Percentiles rank a stretch among this genome's conserved stretches.
phyloP scores from a whole-genome alignment of 2,329 filamentous ascomycete genomes.

The Fusarium sp. region DNA sequence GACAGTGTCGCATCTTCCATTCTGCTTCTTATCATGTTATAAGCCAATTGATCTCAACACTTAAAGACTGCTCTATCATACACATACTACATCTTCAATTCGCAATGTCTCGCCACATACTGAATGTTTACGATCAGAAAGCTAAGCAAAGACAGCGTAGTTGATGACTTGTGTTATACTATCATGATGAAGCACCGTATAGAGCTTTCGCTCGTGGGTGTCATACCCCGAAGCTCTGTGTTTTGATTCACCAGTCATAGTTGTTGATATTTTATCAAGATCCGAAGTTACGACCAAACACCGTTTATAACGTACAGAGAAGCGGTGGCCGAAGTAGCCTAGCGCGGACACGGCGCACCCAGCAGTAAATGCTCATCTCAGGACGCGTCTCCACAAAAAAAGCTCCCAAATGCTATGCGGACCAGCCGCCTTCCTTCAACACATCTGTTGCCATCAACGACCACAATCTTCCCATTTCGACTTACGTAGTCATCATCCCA shows the following conservation, averaged over 20 bases:
- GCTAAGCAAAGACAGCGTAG: neutral
- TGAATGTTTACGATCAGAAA: neutral
- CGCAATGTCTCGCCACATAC: neutral
- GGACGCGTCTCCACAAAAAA: constrained; percentile 40
- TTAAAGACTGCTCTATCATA: neutral
- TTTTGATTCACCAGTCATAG: neutral
- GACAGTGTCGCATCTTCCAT: neutral
- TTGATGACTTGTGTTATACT: neutral
- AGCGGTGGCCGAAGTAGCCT: neutral
- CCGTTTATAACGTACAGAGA: constrained; percentile 19
- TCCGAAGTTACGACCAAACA: neutral
- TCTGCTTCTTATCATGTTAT: neutral
- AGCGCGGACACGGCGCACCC: constrained; percentile 11
- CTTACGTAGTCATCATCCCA: constrained; percentile 11
- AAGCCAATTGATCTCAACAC: neutral
- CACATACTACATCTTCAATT: neutral
- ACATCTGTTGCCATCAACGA: constrained; percentile 40
- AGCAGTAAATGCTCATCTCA: constrained; percentile 17
- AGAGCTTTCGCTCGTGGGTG: neutral
- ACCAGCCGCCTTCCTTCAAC: constrained; percentile 22
- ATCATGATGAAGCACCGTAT: neutral
- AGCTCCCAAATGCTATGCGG: constrained; percentile 37
- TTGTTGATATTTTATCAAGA: constrained; percentile 19
- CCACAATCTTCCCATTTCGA: constrained; percentile 26
- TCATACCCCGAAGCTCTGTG: neutral